Conservation (phyloP, 2,329 filamentous ascomycete genomes). For the Penicillium sp. region DNA sequence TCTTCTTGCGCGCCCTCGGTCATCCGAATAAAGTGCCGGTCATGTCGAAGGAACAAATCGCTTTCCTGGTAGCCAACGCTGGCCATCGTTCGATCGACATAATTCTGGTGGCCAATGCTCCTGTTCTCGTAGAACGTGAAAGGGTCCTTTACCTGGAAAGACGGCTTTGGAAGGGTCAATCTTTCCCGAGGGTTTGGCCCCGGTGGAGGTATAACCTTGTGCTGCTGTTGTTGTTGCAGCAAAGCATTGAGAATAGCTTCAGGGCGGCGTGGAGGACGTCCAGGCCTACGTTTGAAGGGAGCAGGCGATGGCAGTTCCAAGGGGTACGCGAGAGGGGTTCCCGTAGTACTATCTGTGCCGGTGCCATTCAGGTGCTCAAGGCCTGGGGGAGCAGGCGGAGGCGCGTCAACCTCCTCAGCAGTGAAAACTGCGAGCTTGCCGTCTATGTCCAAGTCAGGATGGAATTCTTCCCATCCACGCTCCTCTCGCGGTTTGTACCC, state of each 20-base stretch:
- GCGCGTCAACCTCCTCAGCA: constrained; percentile 79
- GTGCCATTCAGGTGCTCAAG: constrained; percentile 27
- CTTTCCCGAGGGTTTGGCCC: constrained; percentile 48
- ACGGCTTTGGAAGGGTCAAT: constrained; percentile 47
- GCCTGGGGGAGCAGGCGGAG: constrained; percentile 47
- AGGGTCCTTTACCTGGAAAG: constrained; percentile 45
- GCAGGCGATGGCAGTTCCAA: constrained; percentile 35
- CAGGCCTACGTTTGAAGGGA: constrained; percentile 55
- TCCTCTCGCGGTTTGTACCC: constrained; percentile 97
- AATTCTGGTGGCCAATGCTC: constrained; percentile 76
- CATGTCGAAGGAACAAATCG: constrained; percentile 76
- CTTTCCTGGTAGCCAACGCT: constrained; percentile 94
- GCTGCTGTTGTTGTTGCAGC: constrained; percentile 53
- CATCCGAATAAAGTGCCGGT: constrained; percentile 62
- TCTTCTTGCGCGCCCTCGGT: constrained; percentile 59
- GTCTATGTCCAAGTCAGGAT: constrained; percentile 90
- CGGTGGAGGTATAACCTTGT: constrained; percentile 46
- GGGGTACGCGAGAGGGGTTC: constrained; percentile 41
- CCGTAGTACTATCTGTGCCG: constrained; percentile 29
- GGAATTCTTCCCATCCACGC: constrained; percentile 95
- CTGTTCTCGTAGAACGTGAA: constrained; percentile 64
- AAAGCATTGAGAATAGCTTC: constrained; percentile 58
- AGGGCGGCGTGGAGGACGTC: constrained; percentile 59
- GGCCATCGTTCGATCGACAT: constrained; percentile 94
- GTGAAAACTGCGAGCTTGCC: constrained; percentile 70